Evolutionary conservation across 257 asterid genomes (phyloP).

Genomic region (Primulina huaijiensis): DNA sequence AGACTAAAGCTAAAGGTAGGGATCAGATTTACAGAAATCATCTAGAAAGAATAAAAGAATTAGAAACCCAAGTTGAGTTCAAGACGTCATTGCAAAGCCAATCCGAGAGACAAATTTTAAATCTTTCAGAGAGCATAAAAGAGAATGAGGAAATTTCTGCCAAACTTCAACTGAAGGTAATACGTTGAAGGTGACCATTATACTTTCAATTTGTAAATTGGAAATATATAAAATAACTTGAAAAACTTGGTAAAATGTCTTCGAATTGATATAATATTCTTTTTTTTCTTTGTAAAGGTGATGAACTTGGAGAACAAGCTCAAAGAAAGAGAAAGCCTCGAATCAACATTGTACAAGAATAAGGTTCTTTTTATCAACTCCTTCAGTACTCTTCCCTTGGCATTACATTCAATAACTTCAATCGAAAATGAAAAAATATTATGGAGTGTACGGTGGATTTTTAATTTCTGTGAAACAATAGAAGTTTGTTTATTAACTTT

Average conservation of each 20-base stretch:
- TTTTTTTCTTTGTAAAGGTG: conserved; percentile 41
- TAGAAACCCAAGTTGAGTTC: conserved; percentile 65
- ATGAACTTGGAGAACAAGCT: conserved; percentile 71
- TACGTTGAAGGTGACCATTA: no score
- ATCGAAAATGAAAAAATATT: neutral
- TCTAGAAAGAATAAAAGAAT: conserved; percentile 72
- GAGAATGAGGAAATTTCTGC: conserved; percentile 72
- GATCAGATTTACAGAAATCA: conserved; percentile 68
- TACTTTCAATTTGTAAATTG: neutral
- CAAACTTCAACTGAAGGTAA: conserved; percentile 78
- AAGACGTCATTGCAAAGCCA: conserved; percentile 55
- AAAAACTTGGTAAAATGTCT: neutral
- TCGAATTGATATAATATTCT: conserved; percentile 6
- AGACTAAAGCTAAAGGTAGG: conserved; percentile 76
- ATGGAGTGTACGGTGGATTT: neutral
- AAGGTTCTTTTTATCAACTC: conserved; percentile 42
- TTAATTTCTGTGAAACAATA: neutral
- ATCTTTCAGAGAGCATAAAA: conserved; percentile 65
- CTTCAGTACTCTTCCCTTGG: neutral
- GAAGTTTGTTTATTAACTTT: conserved; percentile 5
- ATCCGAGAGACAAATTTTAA: conserved; percentile 60
- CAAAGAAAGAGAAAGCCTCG: conserved; percentile 50
- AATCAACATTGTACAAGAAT: conserved; percentile 50
- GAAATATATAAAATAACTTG: conserved; percentile 6
- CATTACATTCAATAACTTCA: neutral